Evolutionary conservation across 2,329 filamentous ascomycete species (phyloP), one percentile per base, ranked within the genome.

Genomic region (Diaporthe sp.): DNA sequence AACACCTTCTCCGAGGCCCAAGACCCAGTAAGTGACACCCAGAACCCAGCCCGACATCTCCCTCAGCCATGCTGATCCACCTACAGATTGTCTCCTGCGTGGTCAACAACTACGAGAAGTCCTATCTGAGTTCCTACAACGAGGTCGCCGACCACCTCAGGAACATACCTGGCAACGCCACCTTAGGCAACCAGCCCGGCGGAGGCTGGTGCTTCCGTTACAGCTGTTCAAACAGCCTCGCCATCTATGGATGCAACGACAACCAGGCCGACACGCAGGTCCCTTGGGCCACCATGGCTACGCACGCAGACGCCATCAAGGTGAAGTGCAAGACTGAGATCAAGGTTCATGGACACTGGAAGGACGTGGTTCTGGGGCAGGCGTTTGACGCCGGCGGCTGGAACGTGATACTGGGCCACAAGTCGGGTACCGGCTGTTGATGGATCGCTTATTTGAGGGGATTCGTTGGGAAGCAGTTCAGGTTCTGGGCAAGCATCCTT

Each of bases 211-310:
- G 73, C 51, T 46, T 15, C 12, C 73, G 73, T 28, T 71, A 72
- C 57, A 72, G 67, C 46, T 75, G 73, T 31, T 19, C 44, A 2
- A 25, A n/a, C 7, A 12, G 42, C 28, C 44, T 59, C 22, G 73
- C 25, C 46, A 65, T 75, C 67, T 75, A 75, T 9, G 73, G n/a
- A 7, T 75, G 73, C 67, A 75, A 75, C 22, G 73, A 75, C 67
- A 72, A 65, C 9, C 13, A 58, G 28, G 13, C 12, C 58, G 42
- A 65, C 8, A 46, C 17, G 17, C 61, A 65, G 39, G 61, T 65
- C 42, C 28, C 61, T 9, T 65, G 61, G 70, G 46, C 44, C 31
- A 67, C 71, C 42, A 53, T 75, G 46, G 73, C 73, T n/a, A 49
- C 17, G 12, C 72, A 75, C 39, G 51, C 73, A 17, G 37, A 75